Evolutionary conservation across 495 filamentous ascomycete species (phyloP), one percentile per base, ranked within the genome.

Genomic region (Entonaema liquescens): DNA sequence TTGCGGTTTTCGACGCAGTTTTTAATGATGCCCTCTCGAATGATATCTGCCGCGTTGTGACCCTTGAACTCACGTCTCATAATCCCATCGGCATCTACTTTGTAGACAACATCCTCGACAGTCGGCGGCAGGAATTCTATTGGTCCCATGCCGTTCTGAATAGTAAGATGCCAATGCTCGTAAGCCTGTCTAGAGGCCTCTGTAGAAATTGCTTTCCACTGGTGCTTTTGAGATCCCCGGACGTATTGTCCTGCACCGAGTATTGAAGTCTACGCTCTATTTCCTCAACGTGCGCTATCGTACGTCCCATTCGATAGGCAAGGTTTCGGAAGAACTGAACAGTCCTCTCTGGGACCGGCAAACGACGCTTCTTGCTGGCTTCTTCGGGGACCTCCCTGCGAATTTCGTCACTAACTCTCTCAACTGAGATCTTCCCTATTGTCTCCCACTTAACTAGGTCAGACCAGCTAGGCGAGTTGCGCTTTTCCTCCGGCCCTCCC

Each of bases 1-100:
- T 70, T 75, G 33, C 63, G 68, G n/a, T 77, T 77, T 47, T 59
- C 35, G 19, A 77, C 74, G 59, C 70, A 77, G 59, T 77, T 67
- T 25, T 74, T 50, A 33, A 77, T 77, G 59, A 77, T 76, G 7
- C 75, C 75, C 44, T 77, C 73, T 49, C 75, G 65, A 33, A 77
- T 68, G 1, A 72, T 28, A 4, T 52, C 23, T 5, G 6, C 28
- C 12, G 26, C 21, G 17, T n/a, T 28, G 4, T 29, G 1, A 44
- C 8, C n/a, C 13, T 29, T 17, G 19, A 44, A 19, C 12, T 57
- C 42, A 1, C 2, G 0, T 3, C 9, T 38, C 52, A 3, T 58
- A 54, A 3, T 36, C 8, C 40, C 31, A 12, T 28, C 2, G 5
- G 71, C 52, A 36, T 76, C 75, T 36, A 60, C 70, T 29, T 67